A percentile compares a stretch with the other conserved stretches of the same genome.
phyloP scores from a whole-genome alignment of 2,329 filamentous ascomycete genomes.

The Colletotrichum phormii region DNA sequence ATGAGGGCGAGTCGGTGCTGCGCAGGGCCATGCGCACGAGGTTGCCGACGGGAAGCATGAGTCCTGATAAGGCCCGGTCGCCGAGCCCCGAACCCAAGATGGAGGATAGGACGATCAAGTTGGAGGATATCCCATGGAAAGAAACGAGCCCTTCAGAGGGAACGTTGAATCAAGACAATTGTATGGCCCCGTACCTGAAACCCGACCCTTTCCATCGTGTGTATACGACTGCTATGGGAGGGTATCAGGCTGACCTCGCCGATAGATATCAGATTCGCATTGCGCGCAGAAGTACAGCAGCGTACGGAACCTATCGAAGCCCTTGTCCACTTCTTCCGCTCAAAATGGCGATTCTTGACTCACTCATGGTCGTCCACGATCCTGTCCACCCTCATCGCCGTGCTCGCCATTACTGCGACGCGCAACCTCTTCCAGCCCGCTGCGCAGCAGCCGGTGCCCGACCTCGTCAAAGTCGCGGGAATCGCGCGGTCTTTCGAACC shows the following conservation, averaged over 20 bases:
- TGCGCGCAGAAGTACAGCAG: conserved; percentile 89
- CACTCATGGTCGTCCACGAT: conserved; percentile 77
- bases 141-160: conserved; percentile 43
- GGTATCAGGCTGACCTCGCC: conserved; percentile 37
- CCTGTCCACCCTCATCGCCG: conserved; percentile 67
- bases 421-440: conserved; percentile 78
- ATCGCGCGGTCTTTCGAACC: conserved; percentile 94
- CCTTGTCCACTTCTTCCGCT: conserved; percentile 72
- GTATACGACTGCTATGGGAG: neutral
- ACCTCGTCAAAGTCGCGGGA: conserved; percentile 90
- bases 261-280: conserved; percentile 86
- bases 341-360: conserved; percentile 70
- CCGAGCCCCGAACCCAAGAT: conserved; percentile 59
- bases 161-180: conserved; percentile 55
- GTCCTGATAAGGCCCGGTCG: conserved; percentile 63
- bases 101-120: conserved; percentile 53
- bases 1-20: conserved; percentile 55
- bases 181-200: conserved; percentile 51
- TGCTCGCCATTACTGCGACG: conserved; percentile 74
- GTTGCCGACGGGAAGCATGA: conserved; percentile 66
- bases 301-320: conserved; percentile 86
- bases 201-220: conserved; percentile 35
- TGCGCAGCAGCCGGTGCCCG: conserved; percentile 75
- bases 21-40: conserved; percentile 65
- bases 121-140: conserved; percentile 46